phyloP scores from a whole-genome alignment of 2,329 filamentous ascomycete species.

The Aspergillus candidus region DNA sequence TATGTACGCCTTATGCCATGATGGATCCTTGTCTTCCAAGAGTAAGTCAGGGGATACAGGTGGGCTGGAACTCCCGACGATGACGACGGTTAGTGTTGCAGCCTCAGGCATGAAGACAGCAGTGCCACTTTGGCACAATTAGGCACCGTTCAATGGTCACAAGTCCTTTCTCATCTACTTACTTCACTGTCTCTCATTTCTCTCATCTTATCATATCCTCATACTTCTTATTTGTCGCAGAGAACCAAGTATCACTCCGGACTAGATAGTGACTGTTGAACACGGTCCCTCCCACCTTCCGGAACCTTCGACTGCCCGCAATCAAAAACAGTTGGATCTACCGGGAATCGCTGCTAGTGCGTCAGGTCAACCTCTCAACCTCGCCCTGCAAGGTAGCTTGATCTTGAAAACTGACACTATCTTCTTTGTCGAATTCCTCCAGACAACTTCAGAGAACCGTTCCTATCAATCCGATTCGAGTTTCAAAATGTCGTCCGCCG shows the following conservation, averaged over 20 bases:
- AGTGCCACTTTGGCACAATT: slow-evolving; percentile 11
- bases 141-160: too few relatives aligned
- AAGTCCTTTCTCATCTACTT: too few relatives aligned
- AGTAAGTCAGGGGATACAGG: too few relatives aligned
- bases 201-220: neutral
- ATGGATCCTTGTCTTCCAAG: too few relatives aligned
- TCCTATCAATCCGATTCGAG: neutral
- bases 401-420: neutral
- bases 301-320: slow-evolving; percentile 25
- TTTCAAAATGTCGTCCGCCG: slow-evolving; percentile 37
- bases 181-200: too few relatives aligned
- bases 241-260: neutral
- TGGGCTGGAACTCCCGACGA: too few relatives aligned
- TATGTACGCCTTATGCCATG: too few relatives aligned
- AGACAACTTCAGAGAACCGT: neutral
- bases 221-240: too few relatives aligned
- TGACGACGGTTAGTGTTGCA: neutral
- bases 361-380: too few relatives aligned
- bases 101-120: slow-evolving; percentile 19
- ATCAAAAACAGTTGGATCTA: slow-evolving; percentile 5
- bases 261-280: neutral
- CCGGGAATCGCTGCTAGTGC: slow-evolving; percentile 5
- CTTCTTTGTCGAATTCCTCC: neutral
- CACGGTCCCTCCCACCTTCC: slow-evolving; percentile 16
- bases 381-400: neutral